These are phyloP conservation scores for Fusarium zealandicum DNA, from an alignment of 2,329 filamentous ascomycete species.

Conservation along the genomic window DNA sequence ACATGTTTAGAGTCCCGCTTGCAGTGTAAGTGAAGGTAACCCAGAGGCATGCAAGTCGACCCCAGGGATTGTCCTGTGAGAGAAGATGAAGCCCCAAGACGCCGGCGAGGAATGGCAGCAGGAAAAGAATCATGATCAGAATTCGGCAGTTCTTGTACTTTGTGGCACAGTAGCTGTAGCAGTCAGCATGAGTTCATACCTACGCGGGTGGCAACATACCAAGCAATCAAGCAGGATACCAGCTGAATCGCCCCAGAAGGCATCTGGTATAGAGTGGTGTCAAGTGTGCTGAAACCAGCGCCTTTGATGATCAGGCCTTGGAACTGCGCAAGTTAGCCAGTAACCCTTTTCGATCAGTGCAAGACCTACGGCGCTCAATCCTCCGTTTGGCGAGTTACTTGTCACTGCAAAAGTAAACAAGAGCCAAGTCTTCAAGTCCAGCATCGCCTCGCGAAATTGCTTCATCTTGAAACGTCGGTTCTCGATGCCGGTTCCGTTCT, in stretches of 20 bases:
- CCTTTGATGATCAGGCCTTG: slow-evolving; percentile 38
- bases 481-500: slow-evolving; percentile 60
- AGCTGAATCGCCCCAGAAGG: slow-evolving; percentile 29
- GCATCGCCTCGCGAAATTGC: slow-evolving; percentile 56
- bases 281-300: slow-evolving; percentile 29
- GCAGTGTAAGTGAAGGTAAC: slow-evolving; percentile 40
- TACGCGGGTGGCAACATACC: slow-evolving; percentile 9
- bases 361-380: slow-evolving; percentile 38
- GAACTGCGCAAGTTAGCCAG: slow-evolving; percentile 31
- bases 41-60: slow-evolving; percentile 40
- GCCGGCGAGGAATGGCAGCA: slow-evolving; percentile 21
- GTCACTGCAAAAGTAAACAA: slow-evolving; percentile 60
- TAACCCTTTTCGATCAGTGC: rapidly evolving
- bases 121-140: slow-evolving; percentile 15
- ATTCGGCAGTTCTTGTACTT: slow-evolving; percentile 21
- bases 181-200: background rate
- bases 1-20: slow-evolving; percentile 40
- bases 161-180: slow-evolving; percentile 15
- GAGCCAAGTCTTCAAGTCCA: slow-evolving; percentile 67
- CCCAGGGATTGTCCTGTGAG: slow-evolving; percentile 21
- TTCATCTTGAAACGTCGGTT: slow-evolving; percentile 58
- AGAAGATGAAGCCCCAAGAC: slow-evolving; percentile 22
- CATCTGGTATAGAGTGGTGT: slow-evolving; percentile 29
- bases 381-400: slow-evolving; percentile 64
- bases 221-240: slow-evolving; percentile 19